phyloP scores from a whole-genome alignment of 805 yeast species.

The Brettanomyces bruxellensis region DNA sequence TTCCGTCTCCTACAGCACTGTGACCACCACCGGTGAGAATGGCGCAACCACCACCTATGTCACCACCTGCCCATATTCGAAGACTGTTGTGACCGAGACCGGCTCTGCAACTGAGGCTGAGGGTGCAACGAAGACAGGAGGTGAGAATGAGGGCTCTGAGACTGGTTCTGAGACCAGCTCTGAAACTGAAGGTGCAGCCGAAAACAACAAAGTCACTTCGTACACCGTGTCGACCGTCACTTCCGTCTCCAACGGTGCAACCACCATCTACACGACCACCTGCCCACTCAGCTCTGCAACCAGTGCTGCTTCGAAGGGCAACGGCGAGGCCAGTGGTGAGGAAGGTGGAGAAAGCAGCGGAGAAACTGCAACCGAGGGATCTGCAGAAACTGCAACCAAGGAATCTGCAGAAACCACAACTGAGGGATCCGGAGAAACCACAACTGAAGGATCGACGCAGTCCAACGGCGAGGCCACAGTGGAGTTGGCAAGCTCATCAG shows the following conservation, averaged over 20 bases:
- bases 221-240: background rate
- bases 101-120: too few species aligned
- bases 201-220: background rate
- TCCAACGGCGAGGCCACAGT: constrained; percentile 8
- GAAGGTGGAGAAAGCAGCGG: too few species aligned
- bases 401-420: background rate
- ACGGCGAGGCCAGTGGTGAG: background rate
- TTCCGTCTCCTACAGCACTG: background rate
- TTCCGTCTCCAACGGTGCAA: background rate
- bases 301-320: background rate
- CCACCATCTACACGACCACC: constrained; percentile 1
- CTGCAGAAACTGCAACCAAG: too few species aligned
- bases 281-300: background rate
- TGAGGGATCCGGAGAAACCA: background rate
- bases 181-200: background rate
- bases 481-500: constrained; percentile 11
- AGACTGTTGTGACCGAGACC: too few species aligned
- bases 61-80: constrained; percentile 1
- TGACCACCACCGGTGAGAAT: background rate
- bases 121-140: too few species aligned
- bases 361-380: too few species aligned
- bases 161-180: background rate
- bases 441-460: background rate
- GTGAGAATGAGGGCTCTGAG: background rate
- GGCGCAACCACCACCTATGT: background rate